Evolutionary conservation across 495 filamentous ascomycete genomes (phyloP), one percentile per base, ranked within the genome.

Genomic region (Aspergillus nanangensis): DNA sequence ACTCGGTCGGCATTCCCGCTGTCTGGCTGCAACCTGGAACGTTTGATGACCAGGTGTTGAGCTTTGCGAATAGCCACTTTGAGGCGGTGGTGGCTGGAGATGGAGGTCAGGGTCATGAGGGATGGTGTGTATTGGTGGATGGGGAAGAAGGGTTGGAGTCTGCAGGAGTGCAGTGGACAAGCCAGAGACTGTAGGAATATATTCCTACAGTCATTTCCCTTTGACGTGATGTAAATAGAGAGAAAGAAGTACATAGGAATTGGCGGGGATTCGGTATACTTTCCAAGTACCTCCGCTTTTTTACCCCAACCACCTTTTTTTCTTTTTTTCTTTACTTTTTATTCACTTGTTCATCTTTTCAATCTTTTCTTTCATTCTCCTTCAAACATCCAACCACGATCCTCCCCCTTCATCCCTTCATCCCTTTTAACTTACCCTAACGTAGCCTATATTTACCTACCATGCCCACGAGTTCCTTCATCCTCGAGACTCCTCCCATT

Each of bases 21-120:
- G 88, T 96, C 11, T 98, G 90, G 86, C 64, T 98, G 46, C 93
- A 98, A 65, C 93, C 93, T 0, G 92, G 92, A 1, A 90, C 80
- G 8, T 96, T 86, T 54, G 80, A 95, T 60, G 76, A 84, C 20
- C 74, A 80, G 32, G 85, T 86, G 34, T 55, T 95, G 50, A 69
- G 71, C 7, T 93, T 75, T 65, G 88, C 88, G 17, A 66, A 59
- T 46, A 67, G 60, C 52, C 75, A 76, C 56, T 89, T 92, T 61
- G 69, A 78, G 51, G 81, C 81, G 19, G 85, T 82, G 19, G 74
- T 95, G 52, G 89, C 85, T 4, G 79, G 78, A 15, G 78, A 82
- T 5, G 86, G 80, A 3, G 86, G 87, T 8, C 47, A 48, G 22
- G 86, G 78, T 18, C 66, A 74, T 29, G 88, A 94, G 66, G 91